Evolutionary conservation across 2,329 filamentous ascomycete species (phyloP).

Genomic region (Phoma herbarum): DNA sequence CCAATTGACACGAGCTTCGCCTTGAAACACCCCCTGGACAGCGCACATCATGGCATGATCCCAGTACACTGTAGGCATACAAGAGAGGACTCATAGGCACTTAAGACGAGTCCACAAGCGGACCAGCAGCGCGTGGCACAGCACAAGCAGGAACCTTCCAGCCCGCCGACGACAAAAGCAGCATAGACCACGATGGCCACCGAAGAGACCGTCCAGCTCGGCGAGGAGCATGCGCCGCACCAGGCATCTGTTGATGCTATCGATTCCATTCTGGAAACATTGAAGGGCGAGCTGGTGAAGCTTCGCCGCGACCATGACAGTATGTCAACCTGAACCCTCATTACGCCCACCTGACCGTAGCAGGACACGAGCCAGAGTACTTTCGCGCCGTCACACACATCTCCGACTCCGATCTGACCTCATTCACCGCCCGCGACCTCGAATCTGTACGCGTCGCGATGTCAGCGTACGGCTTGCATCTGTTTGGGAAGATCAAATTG

Average conservation of each 20-base stretch:
- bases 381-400: constrained; percentile 52
- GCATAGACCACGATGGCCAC: constrained; percentile 44
- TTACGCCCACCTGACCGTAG: too few species aligned
- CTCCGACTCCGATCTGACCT: constrained; percentile 48
- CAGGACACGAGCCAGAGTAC: constrained; percentile 51
- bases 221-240: constrained; percentile 45
- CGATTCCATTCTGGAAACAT: constrained; percentile 38
- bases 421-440: constrained; percentile 39
- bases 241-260: constrained; percentile 48
- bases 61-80: not conserved
- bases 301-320: constrained; percentile 49
- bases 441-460: constrained; percentile 40
- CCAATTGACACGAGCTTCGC: not conserved
- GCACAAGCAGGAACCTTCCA: not conserved
- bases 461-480: constrained; percentile 45
- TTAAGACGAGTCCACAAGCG: not conserved
- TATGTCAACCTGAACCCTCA: too few species aligned
- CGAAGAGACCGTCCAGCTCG: constrained; percentile 47
- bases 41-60: constrained; percentile 9
- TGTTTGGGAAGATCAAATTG: constrained; percentile 43
- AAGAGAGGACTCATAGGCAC: not conserved
- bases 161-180: not conserved
- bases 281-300: constrained; percentile 47
- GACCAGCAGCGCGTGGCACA: not conserved
- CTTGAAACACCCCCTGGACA: constrained; percentile 16